These are phyloP conservation scores for Globisporangium emineosum DNA, from an alignment of 352 stramenopile species.

Conservation along the genomic window DNA sequence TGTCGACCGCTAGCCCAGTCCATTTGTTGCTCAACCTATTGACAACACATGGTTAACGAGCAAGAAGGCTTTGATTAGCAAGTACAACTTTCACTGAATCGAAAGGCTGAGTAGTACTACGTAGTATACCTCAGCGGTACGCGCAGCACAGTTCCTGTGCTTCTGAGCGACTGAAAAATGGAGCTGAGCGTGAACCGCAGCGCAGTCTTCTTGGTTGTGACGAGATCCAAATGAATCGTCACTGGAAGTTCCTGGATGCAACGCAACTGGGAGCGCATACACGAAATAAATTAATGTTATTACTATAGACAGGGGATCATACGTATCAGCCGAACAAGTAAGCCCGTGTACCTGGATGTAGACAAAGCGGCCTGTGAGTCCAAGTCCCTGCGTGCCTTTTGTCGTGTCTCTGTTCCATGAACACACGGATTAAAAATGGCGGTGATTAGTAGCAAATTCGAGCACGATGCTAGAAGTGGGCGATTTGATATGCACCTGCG, in stretches of 20 bases:
- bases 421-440: neutral
- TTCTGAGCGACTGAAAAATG: constrained; percentile 55
- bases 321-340: neutral
- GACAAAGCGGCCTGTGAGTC: constrained; percentile 60
- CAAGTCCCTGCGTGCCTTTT: constrained; percentile 52
- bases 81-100: too few relatives aligned
- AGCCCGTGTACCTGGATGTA: constrained; percentile 57
- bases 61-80: neutral
- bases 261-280: constrained; percentile 25
- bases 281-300: neutral
- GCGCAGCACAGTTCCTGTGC: constrained; percentile 55
- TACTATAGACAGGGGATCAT: neutral
- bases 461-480: neutral
- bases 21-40: constrained; percentile 45
- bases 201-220: constrained; percentile 62
- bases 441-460: neutral
- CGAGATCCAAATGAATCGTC: constrained; percentile 69
- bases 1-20: constrained; percentile 66
- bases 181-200: constrained; percentile 72
- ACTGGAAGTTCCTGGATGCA: constrained; percentile 35
- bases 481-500: neutral
- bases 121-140: constrained; percentile 47
- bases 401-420: constrained; percentile 29
- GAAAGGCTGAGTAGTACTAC: too few relatives aligned
- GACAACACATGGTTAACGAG: neutral